These are phyloP conservation scores for Hericium coralloides DNA, from an alignment of 768 basidiomycete species.

Conservation along the genomic window DNA sequence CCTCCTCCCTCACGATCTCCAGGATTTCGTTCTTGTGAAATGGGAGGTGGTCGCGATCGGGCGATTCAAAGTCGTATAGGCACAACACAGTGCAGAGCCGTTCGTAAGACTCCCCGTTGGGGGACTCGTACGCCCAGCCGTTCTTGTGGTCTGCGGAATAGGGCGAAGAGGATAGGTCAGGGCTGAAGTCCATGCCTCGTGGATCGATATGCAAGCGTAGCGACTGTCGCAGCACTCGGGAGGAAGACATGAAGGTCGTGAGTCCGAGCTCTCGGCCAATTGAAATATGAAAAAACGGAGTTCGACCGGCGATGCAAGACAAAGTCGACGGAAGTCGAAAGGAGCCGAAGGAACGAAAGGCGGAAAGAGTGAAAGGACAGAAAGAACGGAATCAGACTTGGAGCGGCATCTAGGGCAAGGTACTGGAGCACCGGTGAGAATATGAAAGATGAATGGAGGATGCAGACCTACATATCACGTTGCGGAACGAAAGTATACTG, in stretches of 20 bases:
- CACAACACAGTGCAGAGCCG: slow-evolving; percentile 49
- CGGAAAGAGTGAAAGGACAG: background rate
- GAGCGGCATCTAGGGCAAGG: background rate
- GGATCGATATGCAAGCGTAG: slow-evolving; percentile 7
- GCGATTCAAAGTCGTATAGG: slow-evolving; percentile 57
- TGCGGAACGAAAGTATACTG: no score
- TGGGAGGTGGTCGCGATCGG: slow-evolving; percentile 51
- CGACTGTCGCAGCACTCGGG: slow-evolving; percentile 1
- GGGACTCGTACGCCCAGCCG: slow-evolving; percentile 10
- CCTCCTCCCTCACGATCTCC: slow-evolving; percentile 57
- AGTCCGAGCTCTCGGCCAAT: background rate
- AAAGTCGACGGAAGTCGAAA: background rate
- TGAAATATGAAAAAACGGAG: background rate
- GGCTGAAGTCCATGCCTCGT: background rate
- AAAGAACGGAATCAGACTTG: no score
- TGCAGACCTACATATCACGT: background rate
- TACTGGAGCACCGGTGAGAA: no score
- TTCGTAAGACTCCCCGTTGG: slow-evolving; percentile 23
- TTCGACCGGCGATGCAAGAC: background rate
- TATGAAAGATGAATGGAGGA: background rate
- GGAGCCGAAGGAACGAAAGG: background rate
- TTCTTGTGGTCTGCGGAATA: background rate
- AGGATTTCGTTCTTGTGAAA: slow-evolving; percentile 63
- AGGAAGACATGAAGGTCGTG: slow-evolving; percentile 4
- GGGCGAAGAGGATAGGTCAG: background rate